Conservation (phyloP, 371 early-diverging fungal species). For the Mucor racemosus region DNA sequence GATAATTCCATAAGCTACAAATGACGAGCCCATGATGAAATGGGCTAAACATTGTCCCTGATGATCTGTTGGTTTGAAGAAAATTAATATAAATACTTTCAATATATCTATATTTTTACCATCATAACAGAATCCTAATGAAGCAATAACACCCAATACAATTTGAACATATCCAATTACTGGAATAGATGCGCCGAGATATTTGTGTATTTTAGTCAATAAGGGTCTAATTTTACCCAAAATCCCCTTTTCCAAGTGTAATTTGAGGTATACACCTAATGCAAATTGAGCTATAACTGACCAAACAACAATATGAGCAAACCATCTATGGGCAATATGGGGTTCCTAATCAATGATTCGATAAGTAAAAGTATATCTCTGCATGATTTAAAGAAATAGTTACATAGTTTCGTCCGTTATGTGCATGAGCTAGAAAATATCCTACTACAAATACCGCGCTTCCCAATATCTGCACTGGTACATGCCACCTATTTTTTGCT, state of each 20-base stretch:
- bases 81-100: background rate
- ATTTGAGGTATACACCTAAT: slow-evolving; percentile 61
- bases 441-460: slow-evolving; percentile 56
- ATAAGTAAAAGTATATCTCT: background rate
- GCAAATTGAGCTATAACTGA: slow-evolving; percentile 51
- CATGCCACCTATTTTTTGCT: slow-evolving; percentile 64
- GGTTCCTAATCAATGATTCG: slow-evolving; percentile 37
- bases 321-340: slow-evolving; percentile 68
- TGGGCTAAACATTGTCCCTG: slow-evolving; percentile 72
- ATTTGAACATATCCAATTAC: slow-evolving; percentile 68
- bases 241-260: slow-evolving; percentile 61
- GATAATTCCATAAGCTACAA: slow-evolving; percentile 69
- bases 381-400: background rate
- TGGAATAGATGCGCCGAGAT: slow-evolving; percentile 55
- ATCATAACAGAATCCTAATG: slow-evolving; percentile 66
- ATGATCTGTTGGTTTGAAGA: slow-evolving; percentile 34
- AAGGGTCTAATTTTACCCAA: slow-evolving; percentile 58
- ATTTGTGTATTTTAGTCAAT: slow-evolving; percentile 54
- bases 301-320: slow-evolving; percentile 65
- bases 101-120: slow-evolving; percentile 27
- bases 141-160: slow-evolving; percentile 68
- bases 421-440: slow-evolving; percentile 65
- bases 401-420: slow-evolving; percentile 66
- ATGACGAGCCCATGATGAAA: slow-evolving; percentile 76
- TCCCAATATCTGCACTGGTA: slow-evolving; percentile 64